Evolutionary conservation across 1,284 basidiomycete genomes (phyloP).

Genomic region (Moesziomyces aphidis): DNA sequence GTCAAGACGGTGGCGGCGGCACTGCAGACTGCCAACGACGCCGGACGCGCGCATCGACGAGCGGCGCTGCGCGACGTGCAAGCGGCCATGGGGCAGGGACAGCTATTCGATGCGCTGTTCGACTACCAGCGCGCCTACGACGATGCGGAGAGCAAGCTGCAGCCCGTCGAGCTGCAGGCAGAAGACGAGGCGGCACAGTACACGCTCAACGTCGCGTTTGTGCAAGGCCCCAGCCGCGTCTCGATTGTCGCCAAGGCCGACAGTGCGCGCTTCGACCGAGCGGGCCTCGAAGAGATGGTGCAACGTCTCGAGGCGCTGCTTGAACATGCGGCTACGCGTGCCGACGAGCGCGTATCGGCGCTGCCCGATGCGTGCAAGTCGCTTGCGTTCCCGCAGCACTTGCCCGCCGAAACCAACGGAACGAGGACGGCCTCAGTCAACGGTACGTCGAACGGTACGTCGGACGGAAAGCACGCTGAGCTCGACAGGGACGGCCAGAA

Average conservation of each 20-base stretch:
- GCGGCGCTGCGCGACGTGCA: constrained; percentile 58
- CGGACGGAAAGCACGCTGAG: background rate
- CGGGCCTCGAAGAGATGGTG: constrained; percentile 20
- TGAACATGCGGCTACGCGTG: constrained; percentile 8
- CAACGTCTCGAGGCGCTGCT: constrained; percentile 36
- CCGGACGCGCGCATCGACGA: constrained; percentile 49
- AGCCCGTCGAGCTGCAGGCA: constrained; percentile 13
- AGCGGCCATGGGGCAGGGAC: constrained; percentile 18
- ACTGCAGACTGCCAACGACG: constrained; percentile 51
- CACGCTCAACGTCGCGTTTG: constrained; percentile 58
- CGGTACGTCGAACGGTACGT: background rate
- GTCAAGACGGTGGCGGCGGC: constrained; percentile 16
- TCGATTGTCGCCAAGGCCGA: constrained; percentile 50
- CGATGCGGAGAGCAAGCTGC: constrained; percentile 7
- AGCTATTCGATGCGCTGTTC: constrained; percentile 60
- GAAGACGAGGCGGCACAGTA: constrained; percentile 46
- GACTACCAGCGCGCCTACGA: constrained; percentile 53
- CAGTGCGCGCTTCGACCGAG: constrained; percentile 16
- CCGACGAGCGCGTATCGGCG: constrained; percentile 18
- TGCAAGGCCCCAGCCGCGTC: constrained; percentile 35
- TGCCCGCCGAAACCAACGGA: background rate
- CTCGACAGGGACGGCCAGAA: constrained; percentile 32
- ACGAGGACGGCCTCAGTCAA: background rate
- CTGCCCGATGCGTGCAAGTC: constrained; percentile 9
- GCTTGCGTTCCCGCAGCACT: constrained; percentile 12